phyloP scores from a whole-genome alignment of 176 grass and related monocot genomes.

The Metroxylon sagu region DNA sequence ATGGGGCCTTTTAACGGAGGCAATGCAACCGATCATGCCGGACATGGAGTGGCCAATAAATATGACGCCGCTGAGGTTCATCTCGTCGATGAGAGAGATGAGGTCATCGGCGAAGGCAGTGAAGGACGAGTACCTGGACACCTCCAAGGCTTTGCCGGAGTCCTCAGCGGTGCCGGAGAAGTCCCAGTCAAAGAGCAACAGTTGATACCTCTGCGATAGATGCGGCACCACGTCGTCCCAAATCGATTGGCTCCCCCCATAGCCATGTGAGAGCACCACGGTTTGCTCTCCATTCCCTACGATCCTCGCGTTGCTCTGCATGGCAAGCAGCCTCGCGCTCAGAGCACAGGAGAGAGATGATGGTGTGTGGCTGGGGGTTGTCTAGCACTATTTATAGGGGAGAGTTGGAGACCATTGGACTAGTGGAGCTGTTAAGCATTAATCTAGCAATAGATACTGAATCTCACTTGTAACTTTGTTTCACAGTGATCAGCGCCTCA shows the following conservation, averaged over 20 bases:
- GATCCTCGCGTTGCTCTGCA: conserved; percentile 51
- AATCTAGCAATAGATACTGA: no score
- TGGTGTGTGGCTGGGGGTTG: not conserved
- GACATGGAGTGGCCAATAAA: conserved; percentile 83
- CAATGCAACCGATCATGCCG: conserved; percentile 73
- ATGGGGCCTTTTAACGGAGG: conserved; percentile 51
- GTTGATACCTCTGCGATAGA: conserved; percentile 39
- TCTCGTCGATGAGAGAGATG: conserved; percentile 46
- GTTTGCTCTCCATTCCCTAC: conserved; percentile 46
- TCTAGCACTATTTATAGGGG: no score
- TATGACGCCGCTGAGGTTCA: conserved; percentile 26
- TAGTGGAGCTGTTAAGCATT: no score
- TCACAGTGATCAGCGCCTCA: no score
- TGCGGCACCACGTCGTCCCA: conserved; percentile 62
- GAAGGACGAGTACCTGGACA: conserved; percentile 31
- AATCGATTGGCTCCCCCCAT: conserved; percentile 45
- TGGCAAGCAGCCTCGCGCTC: not conserved
- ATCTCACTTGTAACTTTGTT: no score
- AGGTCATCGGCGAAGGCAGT: conserved; percentile 43
- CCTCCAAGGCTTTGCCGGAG: not conserved
- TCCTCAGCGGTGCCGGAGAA: conserved; percentile 15
- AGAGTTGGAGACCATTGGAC: no score
- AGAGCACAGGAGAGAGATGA: not conserved
- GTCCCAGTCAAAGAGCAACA: conserved; percentile 90
- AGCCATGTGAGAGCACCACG: conserved; percentile 68